Evolutionary conservation across 192 early-diverging fungal genomes (phyloP).

Genomic region (Entomortierella lignicola): DNA sequence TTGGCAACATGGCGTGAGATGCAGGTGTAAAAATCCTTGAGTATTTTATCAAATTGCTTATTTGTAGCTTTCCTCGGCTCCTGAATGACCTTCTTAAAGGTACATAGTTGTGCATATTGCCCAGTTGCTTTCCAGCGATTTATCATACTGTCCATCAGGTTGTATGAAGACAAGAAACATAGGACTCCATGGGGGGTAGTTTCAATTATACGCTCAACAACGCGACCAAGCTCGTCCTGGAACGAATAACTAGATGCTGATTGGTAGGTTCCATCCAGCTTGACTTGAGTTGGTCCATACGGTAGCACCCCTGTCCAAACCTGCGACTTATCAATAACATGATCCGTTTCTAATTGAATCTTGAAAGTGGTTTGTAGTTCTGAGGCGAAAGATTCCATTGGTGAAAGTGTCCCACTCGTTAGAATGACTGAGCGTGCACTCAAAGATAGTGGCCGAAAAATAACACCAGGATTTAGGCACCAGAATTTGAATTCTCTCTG

Average conservation of each 20-base stretch:
- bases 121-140: conserved; percentile 19
- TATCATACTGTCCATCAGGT: conserved; percentile 11
- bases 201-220: conserved; percentile 30
- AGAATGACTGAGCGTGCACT: conserved; percentile 65
- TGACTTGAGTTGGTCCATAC: conserved; percentile 21
- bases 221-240: conserved; percentile 34
- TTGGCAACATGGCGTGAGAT: conserved; percentile 37
- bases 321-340: conserved; percentile 67
- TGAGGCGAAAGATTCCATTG: conserved; percentile 65
- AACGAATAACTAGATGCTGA: conserved; percentile 14
- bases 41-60: conserved; percentile 48
- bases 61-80: conserved; percentile 21
- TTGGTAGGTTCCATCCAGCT: conserved; percentile 26
- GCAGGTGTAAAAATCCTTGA: conserved; percentile 59
- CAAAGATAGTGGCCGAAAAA: conserved; percentile 61
- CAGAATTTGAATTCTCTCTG: conserved; percentile 62
- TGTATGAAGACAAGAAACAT: conserved; percentile 49
- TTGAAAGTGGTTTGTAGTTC: conserved; percentile 65
- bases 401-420: conserved; percentile 73
- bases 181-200: conserved; percentile 60
- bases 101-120: conserved; percentile 7
- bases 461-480: conserved; percentile 72
- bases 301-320: conserved; percentile 37
- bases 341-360: conserved; percentile 65
- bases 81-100: conserved; percentile 23